Evolutionary conservation across 352 stramenopile species (phyloP).

Genomic region (Pythium periplocum): DNA sequence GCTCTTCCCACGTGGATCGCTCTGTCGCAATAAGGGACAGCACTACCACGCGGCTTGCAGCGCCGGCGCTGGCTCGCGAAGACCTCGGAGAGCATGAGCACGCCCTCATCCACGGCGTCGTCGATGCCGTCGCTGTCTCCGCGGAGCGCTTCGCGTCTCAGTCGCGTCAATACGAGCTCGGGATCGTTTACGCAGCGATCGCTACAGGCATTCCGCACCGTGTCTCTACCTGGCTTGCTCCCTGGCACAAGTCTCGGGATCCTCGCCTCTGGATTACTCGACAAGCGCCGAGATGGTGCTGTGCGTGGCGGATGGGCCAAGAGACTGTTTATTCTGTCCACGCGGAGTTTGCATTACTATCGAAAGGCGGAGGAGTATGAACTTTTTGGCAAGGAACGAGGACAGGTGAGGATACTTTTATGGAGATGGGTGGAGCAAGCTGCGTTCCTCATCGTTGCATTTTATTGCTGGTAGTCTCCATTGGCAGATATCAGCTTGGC

Average conservation of each 20-base stretch:
- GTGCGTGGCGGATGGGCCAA: slow-evolving; percentile 79
- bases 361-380: slow-evolving; percentile 76
- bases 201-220: slow-evolving; percentile 63
- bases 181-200: slow-evolving; percentile 48
- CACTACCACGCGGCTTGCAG: neutral
- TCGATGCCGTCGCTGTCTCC: slow-evolving; percentile 22
- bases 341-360: slow-evolving; percentile 79
- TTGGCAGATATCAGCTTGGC: slow-evolving; percentile 72
- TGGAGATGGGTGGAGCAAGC: neutral
- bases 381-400: slow-evolving; percentile 80
- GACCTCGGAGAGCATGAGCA: slow-evolving; percentile 7
- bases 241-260: slow-evolving; percentile 72
- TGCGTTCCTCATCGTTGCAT: too few species aligned
- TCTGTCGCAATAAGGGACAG: slow-evolving; percentile 8
- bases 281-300: slow-evolving; percentile 80
- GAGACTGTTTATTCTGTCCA: slow-evolving; percentile 78
- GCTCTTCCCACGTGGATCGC: slow-evolving; percentile 14
- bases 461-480: slow-evolving; percentile 1
- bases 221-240: slow-evolving; percentile 65
- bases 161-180: slow-evolving; percentile 49
- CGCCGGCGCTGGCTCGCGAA: too few species aligned
- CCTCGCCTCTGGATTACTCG: slow-evolving; percentile 62
- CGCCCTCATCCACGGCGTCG: slow-evolving; percentile 22
- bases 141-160: slow-evolving; percentile 32
- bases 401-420: slow-evolving; percentile 30